Evolutionary conservation across 1,284 basidiomycete genomes (phyloP).

Genomic region (Trichosporon sp.): DNA sequence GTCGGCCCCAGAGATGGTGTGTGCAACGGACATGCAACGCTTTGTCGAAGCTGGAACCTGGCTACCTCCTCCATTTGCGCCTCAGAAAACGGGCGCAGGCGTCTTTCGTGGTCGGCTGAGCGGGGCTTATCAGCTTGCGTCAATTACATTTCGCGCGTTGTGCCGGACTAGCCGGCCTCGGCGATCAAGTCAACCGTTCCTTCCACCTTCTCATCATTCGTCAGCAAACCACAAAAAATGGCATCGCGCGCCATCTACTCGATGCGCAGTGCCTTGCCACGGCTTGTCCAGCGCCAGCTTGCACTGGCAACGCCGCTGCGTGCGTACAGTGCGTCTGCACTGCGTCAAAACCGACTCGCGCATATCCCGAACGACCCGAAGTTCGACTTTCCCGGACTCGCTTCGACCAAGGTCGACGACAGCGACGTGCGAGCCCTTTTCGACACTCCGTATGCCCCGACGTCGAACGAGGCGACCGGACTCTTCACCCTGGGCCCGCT

Average conservation of each 20-base stretch:
- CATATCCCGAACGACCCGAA: not conserved
- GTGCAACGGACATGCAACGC: not conserved
- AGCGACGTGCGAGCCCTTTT: slow-evolving; percentile 29
- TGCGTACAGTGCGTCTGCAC: not conserved
- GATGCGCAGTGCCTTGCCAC: slow-evolving; percentile 4
- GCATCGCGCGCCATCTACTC: slow-evolving; percentile 7
- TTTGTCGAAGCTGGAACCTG: not conserved
- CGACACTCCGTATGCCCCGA: slow-evolving; percentile 26
- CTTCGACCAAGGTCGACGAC: slow-evolving; percentile 22
- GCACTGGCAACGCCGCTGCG: not conserved
- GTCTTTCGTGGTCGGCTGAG: not conserved
- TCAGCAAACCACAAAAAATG: slow-evolving; percentile 16
- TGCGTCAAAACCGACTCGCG: not conserved
- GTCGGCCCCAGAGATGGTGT: too few relatives aligned
- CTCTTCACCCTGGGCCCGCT: slow-evolving; percentile 53
- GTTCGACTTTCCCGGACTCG: slow-evolving; percentile 11
- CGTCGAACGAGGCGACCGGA: slow-evolving; percentile 37
- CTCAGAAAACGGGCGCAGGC: not conserved
- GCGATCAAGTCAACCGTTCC: not conserved
- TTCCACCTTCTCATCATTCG: not conserved
- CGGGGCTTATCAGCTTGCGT: not conserved
- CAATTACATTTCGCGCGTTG: not conserved
- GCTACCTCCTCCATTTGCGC: not conserved
- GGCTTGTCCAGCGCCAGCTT: not conserved
- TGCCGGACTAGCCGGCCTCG: slow-evolving; percentile 17